Evolutionary conservation across 352 stramenopile species (phyloP).

Genomic region (Pythium brassicae): DNA sequence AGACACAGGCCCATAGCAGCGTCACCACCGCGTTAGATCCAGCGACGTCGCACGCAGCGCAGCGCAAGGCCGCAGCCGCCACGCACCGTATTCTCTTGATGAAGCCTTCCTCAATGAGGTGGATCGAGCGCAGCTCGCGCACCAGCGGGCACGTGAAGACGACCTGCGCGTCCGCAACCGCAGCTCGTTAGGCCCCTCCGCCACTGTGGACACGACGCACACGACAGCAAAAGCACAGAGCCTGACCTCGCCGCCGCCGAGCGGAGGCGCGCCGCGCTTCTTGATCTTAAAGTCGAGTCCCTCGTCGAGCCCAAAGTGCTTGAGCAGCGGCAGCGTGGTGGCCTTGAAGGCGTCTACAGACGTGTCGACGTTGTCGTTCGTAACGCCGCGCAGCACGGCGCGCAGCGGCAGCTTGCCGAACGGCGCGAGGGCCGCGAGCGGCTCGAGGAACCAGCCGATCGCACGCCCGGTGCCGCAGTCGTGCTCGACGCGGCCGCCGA

Average conservation of each 20-base stretch:
- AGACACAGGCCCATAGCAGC: conserved; percentile 1
- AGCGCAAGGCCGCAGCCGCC: too few relatives aligned
- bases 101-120: conserved; percentile 95
- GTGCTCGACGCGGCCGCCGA: conserved; percentile 94
- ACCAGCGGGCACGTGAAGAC: conserved; percentile 95
- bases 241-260: conserved; percentile 61
- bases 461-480: conserved; percentile 89
- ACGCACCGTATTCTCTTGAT: conserved; percentile 95
- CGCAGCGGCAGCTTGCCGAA: conserved; percentile 97
- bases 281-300: conserved; percentile 84
- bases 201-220: conserved; percentile 17
- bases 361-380: conserved; percentile 90
- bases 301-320: conserved; percentile 96
- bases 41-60: too few relatives aligned
- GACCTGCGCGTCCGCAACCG: conserved; percentile 62
- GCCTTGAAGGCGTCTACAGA: conserved; percentile 94
- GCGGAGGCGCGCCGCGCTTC: conserved; percentile 87
- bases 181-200: background rate
- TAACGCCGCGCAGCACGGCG: conserved; percentile 94
- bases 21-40: too few relatives aligned
- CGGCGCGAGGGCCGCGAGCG: conserved; percentile 93
- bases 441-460: conserved; percentile 99
- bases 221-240: background rate
- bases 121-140: conserved; percentile 91
- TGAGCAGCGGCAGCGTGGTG: conserved; percentile 93